A percentile compares a stretch with the other conserved stretches of the same genome.
These are phyloP conservation scores for Colletotrichum lupini DNA, from an alignment of 2,329 filamentous ascomycete species.

Conservation along the genomic window DNA sequence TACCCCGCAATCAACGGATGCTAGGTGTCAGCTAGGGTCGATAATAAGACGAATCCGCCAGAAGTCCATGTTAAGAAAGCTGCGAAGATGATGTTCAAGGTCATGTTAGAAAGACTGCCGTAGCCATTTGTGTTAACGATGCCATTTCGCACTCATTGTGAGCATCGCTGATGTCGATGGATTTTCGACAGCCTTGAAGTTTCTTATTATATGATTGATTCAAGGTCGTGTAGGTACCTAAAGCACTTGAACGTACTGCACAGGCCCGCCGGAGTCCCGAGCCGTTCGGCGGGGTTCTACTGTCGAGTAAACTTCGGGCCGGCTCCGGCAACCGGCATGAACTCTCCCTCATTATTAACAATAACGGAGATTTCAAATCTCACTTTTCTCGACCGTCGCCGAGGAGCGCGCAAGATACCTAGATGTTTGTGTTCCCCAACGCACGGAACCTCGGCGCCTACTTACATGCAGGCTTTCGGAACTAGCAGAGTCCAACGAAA, in stretches of 20 bases:
- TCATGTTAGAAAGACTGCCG: background rate
- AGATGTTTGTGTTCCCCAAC: too few species aligned
- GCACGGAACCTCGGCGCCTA: background rate
- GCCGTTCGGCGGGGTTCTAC: too few species aligned
- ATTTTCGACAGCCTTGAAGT: background rate
- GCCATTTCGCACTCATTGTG: background rate
- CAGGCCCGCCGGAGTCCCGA: too few species aligned
- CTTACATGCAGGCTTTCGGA: background rate
- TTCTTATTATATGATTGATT: too few species aligned
- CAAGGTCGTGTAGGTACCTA: too few species aligned
- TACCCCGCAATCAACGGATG: background rate
- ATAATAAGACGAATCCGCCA: background rate
- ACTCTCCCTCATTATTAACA: background rate
- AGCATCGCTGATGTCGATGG: background rate
- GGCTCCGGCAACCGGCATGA: background rate
- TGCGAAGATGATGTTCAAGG: background rate
- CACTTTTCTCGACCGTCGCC: too few species aligned
- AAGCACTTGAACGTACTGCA: too few species aligned
- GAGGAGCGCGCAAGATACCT: too few species aligned
- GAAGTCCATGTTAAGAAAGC: background rate
- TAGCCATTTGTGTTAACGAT: background rate
- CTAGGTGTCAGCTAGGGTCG: background rate
- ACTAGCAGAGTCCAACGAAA: background rate
- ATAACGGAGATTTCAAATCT: too few species aligned
- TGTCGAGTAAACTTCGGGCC: background rate